A percentile compares a stretch with the other conserved stretches of the same genome.
These are phyloP conservation scores for Mycena galericulata DNA, from an alignment of 768 basidiomycete genomes.

Conservation along the genomic window DNA sequence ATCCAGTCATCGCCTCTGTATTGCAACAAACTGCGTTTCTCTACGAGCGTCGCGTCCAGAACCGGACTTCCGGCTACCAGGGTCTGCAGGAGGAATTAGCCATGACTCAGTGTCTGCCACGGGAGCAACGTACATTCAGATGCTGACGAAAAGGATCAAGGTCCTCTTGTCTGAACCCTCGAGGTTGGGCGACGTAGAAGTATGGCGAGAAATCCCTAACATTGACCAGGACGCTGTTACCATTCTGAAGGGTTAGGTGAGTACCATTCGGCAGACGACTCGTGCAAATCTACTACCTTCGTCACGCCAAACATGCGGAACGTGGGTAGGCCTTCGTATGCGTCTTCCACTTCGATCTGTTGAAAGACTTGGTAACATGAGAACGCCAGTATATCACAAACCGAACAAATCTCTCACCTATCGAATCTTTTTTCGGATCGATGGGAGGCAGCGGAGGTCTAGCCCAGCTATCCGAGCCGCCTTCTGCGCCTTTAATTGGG, in stretches of 20 bases:
- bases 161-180: constrained; percentile 82
- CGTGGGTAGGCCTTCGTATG: constrained; percentile 56
- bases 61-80: constrained; percentile 54
- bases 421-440: constrained; percentile 70
- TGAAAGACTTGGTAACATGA: constrained; percentile 79
- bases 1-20: constrained; percentile 85
- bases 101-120: neutral
- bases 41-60: constrained; percentile 65
- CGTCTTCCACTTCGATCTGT: constrained; percentile 91
- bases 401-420: constrained; percentile 62
- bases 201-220: constrained; percentile 90
- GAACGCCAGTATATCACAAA: neutral
- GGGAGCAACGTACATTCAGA: constrained; percentile 72
- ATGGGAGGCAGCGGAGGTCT: constrained; percentile 69
- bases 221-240: constrained; percentile 90
- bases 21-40: constrained; percentile 85
- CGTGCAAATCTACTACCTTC: constrained; percentile 60
- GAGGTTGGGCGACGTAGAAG: constrained; percentile 91
- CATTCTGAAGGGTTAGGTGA: constrained; percentile 59
- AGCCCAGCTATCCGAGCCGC: constrained; percentile 81
- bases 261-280: neutral
- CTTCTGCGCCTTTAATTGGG: constrained; percentile 68
- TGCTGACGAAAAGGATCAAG: constrained; percentile 70
- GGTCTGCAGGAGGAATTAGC: constrained; percentile 42
- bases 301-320: constrained; percentile 93